Evolutionary conservation across 1,284 basidiomycete genomes (phyloP), one percentile per base, ranked within the genome.

Genomic region (Takashimella tepidaria): DNA sequence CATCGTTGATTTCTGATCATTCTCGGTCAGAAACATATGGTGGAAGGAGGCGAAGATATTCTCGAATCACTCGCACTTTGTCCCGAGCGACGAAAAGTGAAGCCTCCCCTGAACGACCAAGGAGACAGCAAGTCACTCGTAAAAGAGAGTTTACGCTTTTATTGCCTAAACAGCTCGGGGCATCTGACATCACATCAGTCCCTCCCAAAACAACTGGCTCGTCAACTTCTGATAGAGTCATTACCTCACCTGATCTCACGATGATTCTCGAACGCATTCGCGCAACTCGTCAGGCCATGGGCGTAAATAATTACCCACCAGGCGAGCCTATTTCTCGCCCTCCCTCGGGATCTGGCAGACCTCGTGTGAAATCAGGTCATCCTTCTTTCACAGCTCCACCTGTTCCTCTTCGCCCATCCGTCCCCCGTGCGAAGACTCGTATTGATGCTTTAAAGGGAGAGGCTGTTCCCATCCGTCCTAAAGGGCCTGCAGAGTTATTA

Each of bases 221-320:
- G 22, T 45, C 22, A 21, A 41, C 49, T 11, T 64, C 65, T 6
- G 63, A 78, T 40, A 73, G 79, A 22, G 72, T 83, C 16, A 71
- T 82, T 40, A 77, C 75, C n/a, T 84, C 87, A 0, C 77, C 80
- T 1, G 84, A 83, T 2, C 73, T 88, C 20, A 76, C 82, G 2
- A 67, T 78, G 4, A 77, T 87, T 27, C 73, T 87, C 21, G 70
- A 76, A 26, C 79, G 81, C 31, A 78, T 90, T 26, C 83, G 83
- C 31, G 66, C 71, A 0, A 76, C 81, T 1, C 69, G 85, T 50
- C 62, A 8, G 10, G 8, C 51, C 67, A 55, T 51, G 63, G 62
- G 20, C 59, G 64, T 23, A 51, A 58, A n/a, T 57, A 66, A 37
- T 45, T n/a, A n/a, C n/a, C 57, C 31, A 21, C 46, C 37, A 27